Conservation (phyloP, 257 asterid genomes). For the Solanum etuberosum region DNA sequence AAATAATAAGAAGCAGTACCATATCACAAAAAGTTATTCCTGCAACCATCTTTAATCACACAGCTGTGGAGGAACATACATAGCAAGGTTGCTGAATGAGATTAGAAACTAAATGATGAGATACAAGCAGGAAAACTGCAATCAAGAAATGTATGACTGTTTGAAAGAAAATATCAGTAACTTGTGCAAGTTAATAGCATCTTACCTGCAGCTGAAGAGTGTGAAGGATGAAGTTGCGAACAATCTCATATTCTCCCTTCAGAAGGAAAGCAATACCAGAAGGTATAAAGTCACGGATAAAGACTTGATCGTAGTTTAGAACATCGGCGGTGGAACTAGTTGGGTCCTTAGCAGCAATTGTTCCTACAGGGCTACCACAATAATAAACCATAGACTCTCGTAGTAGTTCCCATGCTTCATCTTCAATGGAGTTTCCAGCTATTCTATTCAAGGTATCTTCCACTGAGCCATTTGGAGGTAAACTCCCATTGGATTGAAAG, state of each 20-base stretch:
- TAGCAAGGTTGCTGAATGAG: background rate
- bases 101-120: background rate
- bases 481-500: slow-evolving; percentile 23
- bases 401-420: slow-evolving; percentile 61
- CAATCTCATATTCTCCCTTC: slow-evolving; percentile 69
- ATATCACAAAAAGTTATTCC: background rate
- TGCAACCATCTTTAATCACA: background rate
- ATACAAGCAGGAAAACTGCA: background rate
- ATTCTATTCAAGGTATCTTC: slow-evolving; percentile 13
- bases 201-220: slow-evolving; percentile 74
- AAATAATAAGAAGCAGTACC: background rate
- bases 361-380: slow-evolving; percentile 60
- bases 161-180: background rate
- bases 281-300: slow-evolving; percentile 66
- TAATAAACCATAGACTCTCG: slow-evolving; percentile 48
- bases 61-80: background rate
- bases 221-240: slow-evolving; percentile 66
- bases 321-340: slow-evolving; percentile 34
- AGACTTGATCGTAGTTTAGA: slow-evolving; percentile 66
- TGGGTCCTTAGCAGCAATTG: slow-evolving; percentile 66
- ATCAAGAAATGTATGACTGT: background rate
- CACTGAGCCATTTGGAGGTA: slow-evolving; percentile 17
- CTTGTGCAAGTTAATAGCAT: background rate
- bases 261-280: slow-evolving; percentile 67
- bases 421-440: slow-evolving; percentile 32